A percentile compares a stretch with the other conserved stretches of the same genome.
These are phyloP conservation scores for Isabelozyma pseudorhagii DNA, from an alignment of 805 yeast species.

Conservation along the genomic window DNA sequence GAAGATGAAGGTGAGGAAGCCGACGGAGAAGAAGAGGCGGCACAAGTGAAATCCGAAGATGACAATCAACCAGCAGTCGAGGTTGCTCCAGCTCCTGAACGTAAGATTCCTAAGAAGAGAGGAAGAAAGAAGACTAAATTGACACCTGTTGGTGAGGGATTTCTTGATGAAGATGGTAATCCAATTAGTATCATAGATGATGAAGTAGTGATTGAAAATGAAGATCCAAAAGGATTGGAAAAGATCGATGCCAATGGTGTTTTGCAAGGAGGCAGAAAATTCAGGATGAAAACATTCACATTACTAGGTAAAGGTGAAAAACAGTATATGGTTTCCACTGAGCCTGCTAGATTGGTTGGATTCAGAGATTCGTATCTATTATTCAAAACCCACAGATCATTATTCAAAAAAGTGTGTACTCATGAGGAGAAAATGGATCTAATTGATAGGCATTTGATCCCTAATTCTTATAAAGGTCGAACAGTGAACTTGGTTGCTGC, in stretches of 20 bases:
- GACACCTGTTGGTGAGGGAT: slow-evolving; percentile 35
- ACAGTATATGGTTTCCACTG: slow-evolving; percentile 88
- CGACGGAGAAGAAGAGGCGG: slow-evolving; percentile 12
- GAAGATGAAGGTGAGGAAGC: slow-evolving; percentile 23
- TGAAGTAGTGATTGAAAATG: slow-evolving; percentile 68
- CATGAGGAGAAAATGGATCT: slow-evolving; percentile 81
- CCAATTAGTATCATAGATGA: slow-evolving; percentile 64
- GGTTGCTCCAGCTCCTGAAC: slow-evolving; percentile 5
- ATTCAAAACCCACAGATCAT: slow-evolving; percentile 78
- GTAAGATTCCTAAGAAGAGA: slow-evolving; percentile 35
- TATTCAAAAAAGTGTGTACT: slow-evolving; percentile 69
- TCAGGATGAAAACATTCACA: slow-evolving; percentile 67
- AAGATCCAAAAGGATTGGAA: slow-evolving; percentile 73
- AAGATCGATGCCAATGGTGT: slow-evolving; percentile 70
- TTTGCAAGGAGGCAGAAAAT: slow-evolving; percentile 69
- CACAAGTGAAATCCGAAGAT: slow-evolving; percentile 5
- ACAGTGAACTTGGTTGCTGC: slow-evolving; percentile 90
- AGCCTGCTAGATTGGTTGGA: slow-evolving; percentile 93
- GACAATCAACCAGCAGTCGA: slow-evolving; percentile 14
- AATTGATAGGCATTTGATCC: slow-evolving; percentile 76
- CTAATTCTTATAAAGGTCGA: slow-evolving; percentile 87
- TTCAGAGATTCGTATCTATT: slow-evolving; percentile 87
- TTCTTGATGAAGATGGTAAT: slow-evolving; percentile 65
- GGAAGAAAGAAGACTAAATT: slow-evolving; percentile 42
- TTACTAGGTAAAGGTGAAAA: slow-evolving; percentile 64